Percentiles rank a stretch among this genome's conserved stretches.
phyloP scores from a whole-genome alignment of 2,329 filamentous ascomycete genomes.

The Xylaria sp. region DNA sequence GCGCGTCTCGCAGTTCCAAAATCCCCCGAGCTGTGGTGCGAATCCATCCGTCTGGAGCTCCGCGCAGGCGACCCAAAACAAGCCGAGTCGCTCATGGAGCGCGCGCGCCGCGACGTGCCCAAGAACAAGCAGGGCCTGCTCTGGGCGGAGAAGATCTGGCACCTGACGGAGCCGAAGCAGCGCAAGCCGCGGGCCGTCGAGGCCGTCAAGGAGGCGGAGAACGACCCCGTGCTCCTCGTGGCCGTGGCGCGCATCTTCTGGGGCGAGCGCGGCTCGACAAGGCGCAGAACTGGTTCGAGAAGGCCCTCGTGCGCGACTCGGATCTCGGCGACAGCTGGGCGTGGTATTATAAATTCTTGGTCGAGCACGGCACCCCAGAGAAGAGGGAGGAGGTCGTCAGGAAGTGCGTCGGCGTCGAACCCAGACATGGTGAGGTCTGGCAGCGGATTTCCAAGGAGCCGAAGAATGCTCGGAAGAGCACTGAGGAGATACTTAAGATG shows the following conservation, averaged over 20 bases:
- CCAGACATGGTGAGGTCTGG: slow-evolving; percentile 92
- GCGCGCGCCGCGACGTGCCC: slow-evolving; percentile 88
- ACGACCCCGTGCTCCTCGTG: slow-evolving; percentile 85
- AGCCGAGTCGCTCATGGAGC: slow-evolving; percentile 91
- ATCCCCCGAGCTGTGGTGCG: slow-evolving; percentile 83
- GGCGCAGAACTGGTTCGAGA: slow-evolving; percentile 96
- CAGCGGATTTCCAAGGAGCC: slow-evolving; percentile 86
- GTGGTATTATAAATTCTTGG: slow-evolving; percentile 94
- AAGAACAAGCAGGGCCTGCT: slow-evolving; percentile 74
- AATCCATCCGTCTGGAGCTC: slow-evolving; percentile 91
- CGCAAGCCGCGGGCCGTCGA: slow-evolving; percentile 90
- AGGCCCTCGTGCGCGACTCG: slow-evolving; percentile 84
- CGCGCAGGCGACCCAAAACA: slow-evolving; percentile 82
- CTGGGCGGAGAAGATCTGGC: slow-evolving; percentile 95
- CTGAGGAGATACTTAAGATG: slow-evolving; percentile 82
- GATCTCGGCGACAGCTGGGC: slow-evolving; percentile 95
- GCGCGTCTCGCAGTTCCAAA: slow-evolving; percentile 88
- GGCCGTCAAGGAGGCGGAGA: slow-evolving; percentile 96
- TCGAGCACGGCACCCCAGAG: slow-evolving; percentile 92
- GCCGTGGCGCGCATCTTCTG: slow-evolving; percentile 96
- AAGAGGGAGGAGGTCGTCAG: slow-evolving; percentile 84
- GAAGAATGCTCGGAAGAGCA: slow-evolving; percentile 73
- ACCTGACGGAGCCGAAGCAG: slow-evolving; percentile 88
- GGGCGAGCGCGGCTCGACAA: slow-evolving; percentile 93
- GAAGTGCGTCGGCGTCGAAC: slow-evolving; percentile 84